phyloP scores from a whole-genome alignment of 139 green algal species.

The Micromonas commoda region DNA sequence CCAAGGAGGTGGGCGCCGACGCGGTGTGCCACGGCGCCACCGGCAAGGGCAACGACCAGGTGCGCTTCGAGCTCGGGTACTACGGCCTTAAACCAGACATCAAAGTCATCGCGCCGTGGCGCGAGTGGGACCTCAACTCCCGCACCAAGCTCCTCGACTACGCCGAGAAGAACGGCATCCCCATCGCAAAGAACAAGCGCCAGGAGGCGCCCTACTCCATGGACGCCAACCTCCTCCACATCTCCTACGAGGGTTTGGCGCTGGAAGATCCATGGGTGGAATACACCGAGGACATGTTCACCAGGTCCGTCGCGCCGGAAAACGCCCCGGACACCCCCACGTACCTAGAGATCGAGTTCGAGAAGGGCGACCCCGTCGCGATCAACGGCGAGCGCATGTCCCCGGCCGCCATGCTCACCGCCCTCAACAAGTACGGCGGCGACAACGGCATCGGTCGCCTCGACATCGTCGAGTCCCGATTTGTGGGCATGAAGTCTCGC shows the following conservation, averaged over 20 bases:
- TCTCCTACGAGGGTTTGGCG: slow-evolving; percentile 70
- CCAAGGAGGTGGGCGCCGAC: slow-evolving; percentile 81
- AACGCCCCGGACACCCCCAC: slow-evolving; percentile 82
- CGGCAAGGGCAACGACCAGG: slow-evolving; percentile 95
- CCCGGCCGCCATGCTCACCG: slow-evolving; percentile 79
- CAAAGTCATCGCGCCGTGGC: slow-evolving; percentile 97
- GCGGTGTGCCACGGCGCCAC: slow-evolving; percentile 97
- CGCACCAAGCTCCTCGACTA: slow-evolving; percentile 83
- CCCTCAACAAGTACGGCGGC: slow-evolving; percentile 85
- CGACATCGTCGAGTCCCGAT: slow-evolving; percentile 97
- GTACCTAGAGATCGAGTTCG: slow-evolving; percentile 91
- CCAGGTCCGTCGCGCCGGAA: slow-evolving; percentile 78
- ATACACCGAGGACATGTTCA: slow-evolving; percentile 57
- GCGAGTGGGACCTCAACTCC: slow-evolving; percentile 94
- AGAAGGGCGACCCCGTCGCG: slow-evolving; percentile 90
- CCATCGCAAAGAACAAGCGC: slow-evolving; percentile 70
- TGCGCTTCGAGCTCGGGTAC: slow-evolving; percentile 71
- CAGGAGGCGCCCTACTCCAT: slow-evolving; percentile 87
- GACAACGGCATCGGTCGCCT: slow-evolving; percentile 69
- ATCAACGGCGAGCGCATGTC: slow-evolving; percentile 80
- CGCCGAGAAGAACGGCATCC: slow-evolving; percentile 64
- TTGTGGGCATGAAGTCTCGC: slow-evolving; percentile 89
- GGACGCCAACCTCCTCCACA: slow-evolving; percentile 96
- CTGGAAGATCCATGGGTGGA: slow-evolving; percentile 88
- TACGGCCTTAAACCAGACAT: slow-evolving; percentile 97